Base-by-base conservation (phyloP, 202 grass and related monocot species). In the Schoenoplectus triqueter region DNA sequence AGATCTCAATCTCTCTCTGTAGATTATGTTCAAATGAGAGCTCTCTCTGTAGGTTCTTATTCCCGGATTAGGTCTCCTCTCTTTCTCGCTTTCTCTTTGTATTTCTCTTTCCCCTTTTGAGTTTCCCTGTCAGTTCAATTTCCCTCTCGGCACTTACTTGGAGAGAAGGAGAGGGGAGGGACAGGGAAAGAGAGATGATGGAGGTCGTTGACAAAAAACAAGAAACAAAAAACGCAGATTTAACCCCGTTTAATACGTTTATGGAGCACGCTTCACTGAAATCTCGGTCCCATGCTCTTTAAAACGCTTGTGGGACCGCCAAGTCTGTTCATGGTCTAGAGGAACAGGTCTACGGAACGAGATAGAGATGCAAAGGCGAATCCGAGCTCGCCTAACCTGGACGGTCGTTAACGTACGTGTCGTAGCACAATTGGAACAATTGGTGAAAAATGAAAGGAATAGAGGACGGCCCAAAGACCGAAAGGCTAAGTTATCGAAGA, bases 401-500 rank as follows among this genome's bases (percentile, higher is more conserved):
- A 82, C 59, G 61, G 44, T 22, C 42, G 79, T 82, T 82, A 48
- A 64, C 4, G 10, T 6, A 65, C 79, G 79, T 82, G 79, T 62
- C 19, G 19, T 10, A 22, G 0, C 3, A 10, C 7, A 2, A 80
- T 46, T 82, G 80, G 62, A 42, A 11, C 7, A 8, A 72, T 21
- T 66, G 39, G 56, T 9, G 60, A 21, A 49, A 64, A 44, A 20
- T 41, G 1, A 7, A 40, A 13, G 42, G 20, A 20, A 64, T 31
- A 6, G 0, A 11, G 46, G 18, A 2, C 10, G 61, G n/a, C 3
- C 19, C 14, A 59, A 59, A 59, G 55, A 59, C 13, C 3, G 44
- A 64, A 50, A 65, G 59, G 42, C 79, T 20, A 61, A 6, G 79
- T 39, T 49, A 22, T 66, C 21, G 5, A 4, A 82, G 45, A 82